Evolutionary conservation across 2,329 filamentous ascomycete species (phyloP), one percentile per base, ranked within the genome.

Genomic region (Aureobasidium sp.): DNA sequence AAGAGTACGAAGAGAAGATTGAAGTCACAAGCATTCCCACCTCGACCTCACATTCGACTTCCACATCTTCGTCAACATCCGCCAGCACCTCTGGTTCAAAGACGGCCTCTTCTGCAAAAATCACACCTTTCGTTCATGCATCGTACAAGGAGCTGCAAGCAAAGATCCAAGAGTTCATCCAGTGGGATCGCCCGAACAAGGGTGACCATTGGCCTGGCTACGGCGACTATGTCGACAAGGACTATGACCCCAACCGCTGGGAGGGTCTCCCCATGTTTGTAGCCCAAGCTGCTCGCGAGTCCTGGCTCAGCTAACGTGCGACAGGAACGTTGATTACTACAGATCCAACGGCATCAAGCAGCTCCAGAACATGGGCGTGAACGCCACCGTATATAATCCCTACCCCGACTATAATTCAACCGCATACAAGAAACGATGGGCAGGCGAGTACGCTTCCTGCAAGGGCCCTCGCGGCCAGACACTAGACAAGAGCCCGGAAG

Each of bases 391-490:
- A 25, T 90, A 89, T 73, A 80, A 86, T 62, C 89, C 89, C 0
- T 91, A 91, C 65, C 88, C 88, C 0, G 76, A 83, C 16, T 90
- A 91, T 74, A 87, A 89, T 68, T 81, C 79, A 55, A 74, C 77
- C 3, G 73, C 77, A 15, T 91, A 86, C 86, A 81, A 78, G 67
- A 74, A 76, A 52, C 71, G 75, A 34, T 81, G 81, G 65, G 78
- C 81, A 53, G 87, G 86, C 16, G 72, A 80, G 59, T 84, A 87
- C 67, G 79, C 84, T 6, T 73, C 86, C 2, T 92, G 89, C 71
- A 76, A 83, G 55, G 88, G 88, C 1, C 84, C 87, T 1, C 71
- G 78, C 59, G 78, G 78, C 27, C 69, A 75, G 41, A 66, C 72
- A 1, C 75, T 82, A 5, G 86, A 86, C 47, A 76, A 80, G 62